These are phyloP conservation scores for Astrothelium macrocarpum DNA, from an alignment of 495 filamentous ascomycete genomes.

Conservation along the genomic window DNA sequence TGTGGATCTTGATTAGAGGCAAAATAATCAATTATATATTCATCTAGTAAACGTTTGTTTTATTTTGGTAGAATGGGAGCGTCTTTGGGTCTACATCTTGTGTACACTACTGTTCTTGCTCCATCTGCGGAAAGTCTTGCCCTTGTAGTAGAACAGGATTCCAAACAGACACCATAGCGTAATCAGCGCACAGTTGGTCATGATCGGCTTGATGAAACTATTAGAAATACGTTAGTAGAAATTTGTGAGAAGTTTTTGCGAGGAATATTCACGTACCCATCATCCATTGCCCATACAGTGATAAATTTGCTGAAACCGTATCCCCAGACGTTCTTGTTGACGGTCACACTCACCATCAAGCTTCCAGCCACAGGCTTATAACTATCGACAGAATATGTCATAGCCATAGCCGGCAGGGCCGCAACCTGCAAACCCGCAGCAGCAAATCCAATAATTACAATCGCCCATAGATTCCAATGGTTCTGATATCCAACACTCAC, in stretches of 20 bases:
- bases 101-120: constrained; percentile 47
- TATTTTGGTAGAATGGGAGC: too few relatives aligned
- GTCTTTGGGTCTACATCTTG: constrained; percentile 41
- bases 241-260: constrained; percentile 1
- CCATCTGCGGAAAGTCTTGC: constrained; percentile 48
- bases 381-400: constrained; percentile 49
- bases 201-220: constrained; percentile 30
- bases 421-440: constrained; percentile 49
- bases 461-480: constrained; percentile 34
- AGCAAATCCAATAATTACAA: constrained; percentile 46
- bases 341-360: constrained; percentile 34
- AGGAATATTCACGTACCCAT: constrained; percentile 18
- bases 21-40: too few relatives aligned
- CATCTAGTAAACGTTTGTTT: too few relatives aligned
- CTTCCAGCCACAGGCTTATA: constrained; percentile 42
- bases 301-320: constrained; percentile 34
- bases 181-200: constrained; percentile 46
- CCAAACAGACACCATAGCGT: constrained; percentile 45
- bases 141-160: constrained; percentile 46
- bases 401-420: constrained; percentile 45
- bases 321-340: constrained; percentile 37
- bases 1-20: too few relatives aligned
- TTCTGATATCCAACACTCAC: constrained; percentile 52
- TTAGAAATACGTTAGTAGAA: neutral
- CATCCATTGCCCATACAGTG: constrained; percentile 23